phyloP scores from a whole-genome alignment of 1,139 yeast genomes.

The Candida glucosophila region DNA sequence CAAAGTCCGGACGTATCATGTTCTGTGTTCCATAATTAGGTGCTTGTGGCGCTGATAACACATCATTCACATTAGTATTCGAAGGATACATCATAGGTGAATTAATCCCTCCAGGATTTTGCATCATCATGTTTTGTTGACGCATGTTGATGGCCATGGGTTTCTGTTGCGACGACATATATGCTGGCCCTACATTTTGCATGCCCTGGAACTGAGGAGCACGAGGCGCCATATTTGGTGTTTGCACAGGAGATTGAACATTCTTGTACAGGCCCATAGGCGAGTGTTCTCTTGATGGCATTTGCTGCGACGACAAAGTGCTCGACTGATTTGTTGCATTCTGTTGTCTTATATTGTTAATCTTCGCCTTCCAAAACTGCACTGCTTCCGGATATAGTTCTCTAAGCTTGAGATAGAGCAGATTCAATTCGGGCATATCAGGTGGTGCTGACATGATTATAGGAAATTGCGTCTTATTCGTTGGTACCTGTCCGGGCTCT shows the following conservation, averaged over 20 bases:
- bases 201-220: too few species aligned
- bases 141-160: too few species aligned
- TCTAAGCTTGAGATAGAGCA: conserved; percentile 38
- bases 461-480: conserved; percentile 37
- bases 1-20: too few species aligned
- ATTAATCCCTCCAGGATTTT: too few species aligned
- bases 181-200: conserved; percentile 2
- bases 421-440: conserved; percentile 46
- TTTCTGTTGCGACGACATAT: too few species aligned
- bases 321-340: conserved; percentile 8
- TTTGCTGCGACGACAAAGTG: conserved; percentile 6
- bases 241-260: too few species aligned
- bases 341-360: conserved; percentile 29
- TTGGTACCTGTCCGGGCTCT: conserved; percentile 18
- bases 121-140: too few species aligned
- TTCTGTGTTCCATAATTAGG: too few species aligned
- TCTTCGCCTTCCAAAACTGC: conserved; percentile 38
- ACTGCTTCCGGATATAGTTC: conserved; percentile 50
- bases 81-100: too few species aligned
- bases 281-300: conserved; percentile 3
- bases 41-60: too few species aligned
- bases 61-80: too few species aligned
- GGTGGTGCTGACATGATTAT: conserved; percentile 46
- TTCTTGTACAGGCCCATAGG: too few species aligned
- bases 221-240: not conserved